These are phyloP conservation scores for Aeminium ludgeri DNA, from an alignment of 495 filamentous ascomycete species.

Conservation along the genomic window DNA sequence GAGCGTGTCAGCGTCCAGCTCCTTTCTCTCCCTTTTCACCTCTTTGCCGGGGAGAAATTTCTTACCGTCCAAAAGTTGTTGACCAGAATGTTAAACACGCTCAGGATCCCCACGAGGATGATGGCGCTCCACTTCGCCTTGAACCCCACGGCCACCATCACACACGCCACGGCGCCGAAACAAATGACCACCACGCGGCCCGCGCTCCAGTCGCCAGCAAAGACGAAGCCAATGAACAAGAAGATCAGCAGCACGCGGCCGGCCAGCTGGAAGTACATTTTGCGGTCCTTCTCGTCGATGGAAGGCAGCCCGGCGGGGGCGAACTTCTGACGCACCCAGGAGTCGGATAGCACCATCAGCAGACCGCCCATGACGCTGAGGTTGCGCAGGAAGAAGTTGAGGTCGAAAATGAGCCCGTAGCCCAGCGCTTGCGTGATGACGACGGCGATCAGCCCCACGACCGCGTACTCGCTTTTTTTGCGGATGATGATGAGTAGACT, in stretches of 20 bases:
- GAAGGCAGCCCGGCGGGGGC: conserved; percentile 85
- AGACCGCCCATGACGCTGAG: conserved; percentile 91
- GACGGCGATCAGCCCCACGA: conserved; percentile 73
- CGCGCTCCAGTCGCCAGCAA: conserved; percentile 81
- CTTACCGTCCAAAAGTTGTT: conserved; percentile 99
- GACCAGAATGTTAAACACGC: conserved; percentile 87
- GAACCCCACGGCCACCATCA: conserved; percentile 98
- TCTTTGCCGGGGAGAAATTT: too few relatives aligned
- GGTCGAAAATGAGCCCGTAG: conserved; percentile 95
- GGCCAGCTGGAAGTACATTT: conserved; percentile 99
- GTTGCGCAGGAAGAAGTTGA: conserved; percentile 99
- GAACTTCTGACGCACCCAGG: conserved; percentile 93
- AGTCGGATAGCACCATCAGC: conserved; percentile 94
- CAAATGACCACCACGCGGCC: conserved; percentile 67
- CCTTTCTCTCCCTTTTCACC: too few relatives aligned
- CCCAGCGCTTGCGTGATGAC: conserved; percentile 93
- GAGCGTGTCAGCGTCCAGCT: too few relatives aligned
- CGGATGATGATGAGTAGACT: conserved; percentile 77
- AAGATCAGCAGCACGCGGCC: conserved; percentile 94
- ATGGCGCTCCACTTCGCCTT: conserved; percentile 98
- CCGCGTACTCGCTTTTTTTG: conserved; percentile 81
- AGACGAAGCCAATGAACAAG: conserved; percentile 90
- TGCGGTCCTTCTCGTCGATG: conserved; percentile 95
- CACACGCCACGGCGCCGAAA: conserved; percentile 74
- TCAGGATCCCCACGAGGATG: conserved; percentile 81